phyloP scores from a whole-genome alignment of 768 basidiomycete species.

The Leucogyrophana mollusca region DNA sequence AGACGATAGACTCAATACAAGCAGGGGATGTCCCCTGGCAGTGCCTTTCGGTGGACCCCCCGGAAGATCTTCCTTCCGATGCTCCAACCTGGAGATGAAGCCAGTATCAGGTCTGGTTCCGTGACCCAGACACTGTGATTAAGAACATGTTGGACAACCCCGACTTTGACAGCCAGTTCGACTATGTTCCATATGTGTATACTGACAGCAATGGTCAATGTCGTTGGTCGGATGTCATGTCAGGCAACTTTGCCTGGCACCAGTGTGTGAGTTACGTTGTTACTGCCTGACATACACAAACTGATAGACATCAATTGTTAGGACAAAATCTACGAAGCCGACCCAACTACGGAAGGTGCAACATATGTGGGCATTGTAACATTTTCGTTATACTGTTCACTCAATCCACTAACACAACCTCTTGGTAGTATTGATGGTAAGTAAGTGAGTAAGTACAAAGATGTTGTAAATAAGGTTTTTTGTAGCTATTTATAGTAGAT shows the following conservation, averaged over 20 bases:
- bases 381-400: too few relatives aligned
- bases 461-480: too few relatives aligned
- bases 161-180: conserved; percentile 18
- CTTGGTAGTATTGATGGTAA: too few relatives aligned
- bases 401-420: too few relatives aligned
- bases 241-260: conserved; percentile 39
- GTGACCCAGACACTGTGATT: conserved; percentile 12
- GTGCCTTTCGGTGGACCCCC: conserved; percentile 14
- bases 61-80: conserved; percentile 10
- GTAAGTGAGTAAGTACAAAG: too few relatives aligned
- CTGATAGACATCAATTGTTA: background rate
- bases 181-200: conserved; percentile 10
- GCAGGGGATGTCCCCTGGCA: conserved; percentile 27
- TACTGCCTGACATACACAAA: too few relatives aligned
- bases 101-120: conserved; percentile 25
- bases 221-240: conserved; percentile 36
- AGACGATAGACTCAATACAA: conserved; percentile 20
- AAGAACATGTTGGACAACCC: conserved; percentile 20
- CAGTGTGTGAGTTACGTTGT: conserved; percentile 25
- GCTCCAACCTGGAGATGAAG: conserved; percentile 22
- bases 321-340: conserved; percentile 1
- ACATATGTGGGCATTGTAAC: conserved; percentile 16
- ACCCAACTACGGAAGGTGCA: conserved; percentile 9
- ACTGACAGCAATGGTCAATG: background rate
- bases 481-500: too few relatives aligned